These are phyloP conservation scores for Hypsizygus ulmarius DNA, from an alignment of 1,284 basidiomycete genomes.

Conservation along the genomic window DNA sequence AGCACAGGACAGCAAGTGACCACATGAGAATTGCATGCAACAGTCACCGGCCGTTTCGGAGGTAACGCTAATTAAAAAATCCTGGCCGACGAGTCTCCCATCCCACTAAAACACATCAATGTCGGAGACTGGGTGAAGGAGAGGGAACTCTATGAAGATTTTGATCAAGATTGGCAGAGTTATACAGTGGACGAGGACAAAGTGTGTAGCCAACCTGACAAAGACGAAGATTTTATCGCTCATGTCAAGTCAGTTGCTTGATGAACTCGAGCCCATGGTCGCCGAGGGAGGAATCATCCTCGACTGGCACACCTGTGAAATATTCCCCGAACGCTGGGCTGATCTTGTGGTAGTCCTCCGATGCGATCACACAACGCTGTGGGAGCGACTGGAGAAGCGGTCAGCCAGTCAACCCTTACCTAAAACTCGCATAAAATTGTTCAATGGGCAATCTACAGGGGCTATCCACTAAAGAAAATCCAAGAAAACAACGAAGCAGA, in stretches of 20 bases:
- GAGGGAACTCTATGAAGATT: conserved; percentile 79
- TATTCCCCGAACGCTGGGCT: conserved; percentile 95
- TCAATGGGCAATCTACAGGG: conserved; percentile 44
- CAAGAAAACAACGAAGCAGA: conserved; percentile 99
- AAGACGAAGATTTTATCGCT: conserved; percentile 3
- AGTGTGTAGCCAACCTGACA: conserved; percentile 38
- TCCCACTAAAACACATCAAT: conserved; percentile 81
- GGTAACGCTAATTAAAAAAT: conserved; percentile 36
- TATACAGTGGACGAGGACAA: conserved; percentile 96
- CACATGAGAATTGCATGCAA: too few species aligned
- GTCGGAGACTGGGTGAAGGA: conserved; percentile 89
- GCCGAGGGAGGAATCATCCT: conserved; percentile 79
- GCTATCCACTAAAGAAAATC: conserved; percentile 90
- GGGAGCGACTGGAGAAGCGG: conserved; percentile 93
- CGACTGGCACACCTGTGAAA: conserved; percentile 96
- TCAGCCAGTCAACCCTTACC: conserved; percentile 36
- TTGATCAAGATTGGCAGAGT: conserved; percentile 92
- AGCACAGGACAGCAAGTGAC: too few species aligned
- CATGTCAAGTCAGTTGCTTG: conserved; percentile 60
- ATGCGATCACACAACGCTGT: conserved; percentile 87
- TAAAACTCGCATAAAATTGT: neutral
- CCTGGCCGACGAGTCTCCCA: conserved; percentile 63
- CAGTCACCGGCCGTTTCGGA: too few species aligned
- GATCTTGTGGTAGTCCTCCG: conserved; percentile 95
- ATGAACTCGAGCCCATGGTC: conserved; percentile 79